Conservation (phyloP, 1,139 yeast genomes). For the Diutina pseudorugosa region DNA sequence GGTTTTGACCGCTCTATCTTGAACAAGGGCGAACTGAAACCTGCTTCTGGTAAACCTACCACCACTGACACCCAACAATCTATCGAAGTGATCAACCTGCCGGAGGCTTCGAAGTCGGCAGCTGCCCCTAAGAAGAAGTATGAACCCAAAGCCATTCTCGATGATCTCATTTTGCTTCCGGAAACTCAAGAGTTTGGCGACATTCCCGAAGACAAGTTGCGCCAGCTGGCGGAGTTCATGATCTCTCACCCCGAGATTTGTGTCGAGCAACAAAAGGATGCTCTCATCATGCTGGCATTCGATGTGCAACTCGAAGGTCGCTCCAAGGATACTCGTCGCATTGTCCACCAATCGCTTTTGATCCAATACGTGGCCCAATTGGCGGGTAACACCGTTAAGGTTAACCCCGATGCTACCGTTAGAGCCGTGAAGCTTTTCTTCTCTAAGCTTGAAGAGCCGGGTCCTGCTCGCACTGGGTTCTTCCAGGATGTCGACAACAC, state of each 20-base stretch:
- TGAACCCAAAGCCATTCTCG: conserved; percentile 14
- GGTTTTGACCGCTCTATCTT: conserved; percentile 83
- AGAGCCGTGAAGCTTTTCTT: conserved; percentile 61
- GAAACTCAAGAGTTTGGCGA: conserved; percentile 42
- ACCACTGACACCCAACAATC: conserved; percentile 4
- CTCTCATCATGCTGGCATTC: conserved; percentile 86
- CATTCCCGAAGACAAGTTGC: conserved; percentile 36
- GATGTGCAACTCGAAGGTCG: conserved; percentile 65
- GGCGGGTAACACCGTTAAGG: conserved; percentile 18
- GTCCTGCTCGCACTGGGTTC: conserved; percentile 59
- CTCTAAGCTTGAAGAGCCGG: conserved; percentile 40
- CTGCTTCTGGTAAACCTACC: not conserved
- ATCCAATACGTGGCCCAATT: conserved; percentile 68
- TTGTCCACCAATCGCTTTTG: conserved; percentile 70
- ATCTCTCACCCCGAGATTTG: conserved; percentile 56
- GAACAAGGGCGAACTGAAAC: conserved; percentile 36
- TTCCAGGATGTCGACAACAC: conserved; percentile 63
- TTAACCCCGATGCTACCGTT: conserved; percentile 22
- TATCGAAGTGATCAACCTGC: conserved; percentile 2
- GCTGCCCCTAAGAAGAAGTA: conserved; percentile 14
- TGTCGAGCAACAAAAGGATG: conserved; percentile 80
- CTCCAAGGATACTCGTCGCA: conserved; percentile 37
- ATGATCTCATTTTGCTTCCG: conserved; percentile 29
- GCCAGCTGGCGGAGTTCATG: conserved; percentile 39
- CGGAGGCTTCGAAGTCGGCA: conserved; percentile 14